Conservation (phyloP, 495 filamentous ascomycete species). For the Penicillium argentinense region DNA sequence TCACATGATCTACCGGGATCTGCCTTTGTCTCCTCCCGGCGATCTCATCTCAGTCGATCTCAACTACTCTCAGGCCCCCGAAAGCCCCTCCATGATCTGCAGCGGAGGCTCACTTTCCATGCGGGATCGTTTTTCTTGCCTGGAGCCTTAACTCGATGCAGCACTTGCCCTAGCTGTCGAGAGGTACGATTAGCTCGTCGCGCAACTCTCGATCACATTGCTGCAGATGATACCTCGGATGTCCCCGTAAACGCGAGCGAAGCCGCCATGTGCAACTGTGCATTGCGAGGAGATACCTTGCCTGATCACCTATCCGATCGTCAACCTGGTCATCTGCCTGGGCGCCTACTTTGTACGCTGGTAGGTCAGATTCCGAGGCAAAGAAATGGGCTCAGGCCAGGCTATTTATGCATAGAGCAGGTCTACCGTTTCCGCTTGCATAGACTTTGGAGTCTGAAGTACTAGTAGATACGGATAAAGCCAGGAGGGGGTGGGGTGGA, state of each 20-base stretch:
- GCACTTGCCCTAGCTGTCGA: not conserved
- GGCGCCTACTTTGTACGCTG: too few relatives aligned
- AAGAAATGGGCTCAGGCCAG: too few relatives aligned
- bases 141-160: constrained; percentile 6
- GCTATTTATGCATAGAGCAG: too few relatives aligned
- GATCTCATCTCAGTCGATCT: constrained; percentile 14
- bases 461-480: too few relatives aligned
- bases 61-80: constrained; percentile 1
- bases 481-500: too few relatives aligned
- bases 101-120: constrained; percentile 4
- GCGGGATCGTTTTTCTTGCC: constrained; percentile 6
- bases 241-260: not conserved
- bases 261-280: too few relatives aligned
- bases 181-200: constrained; percentile 1
- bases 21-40: not conserved
- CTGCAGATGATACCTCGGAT: constrained; percentile 12
- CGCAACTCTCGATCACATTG: not conserved
- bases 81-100: constrained; percentile 12
- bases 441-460: too few relatives aligned
- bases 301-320: too few relatives aligned
- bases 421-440: too few relatives aligned
- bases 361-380: too few relatives aligned
- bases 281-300: too few relatives aligned
- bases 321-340: too few relatives aligned
- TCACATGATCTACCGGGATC: constrained; percentile 12